These are phyloP conservation scores for Auriscalpium vulgare DNA, from an alignment of 768 basidiomycete genomes.

Conservation along the genomic window DNA sequence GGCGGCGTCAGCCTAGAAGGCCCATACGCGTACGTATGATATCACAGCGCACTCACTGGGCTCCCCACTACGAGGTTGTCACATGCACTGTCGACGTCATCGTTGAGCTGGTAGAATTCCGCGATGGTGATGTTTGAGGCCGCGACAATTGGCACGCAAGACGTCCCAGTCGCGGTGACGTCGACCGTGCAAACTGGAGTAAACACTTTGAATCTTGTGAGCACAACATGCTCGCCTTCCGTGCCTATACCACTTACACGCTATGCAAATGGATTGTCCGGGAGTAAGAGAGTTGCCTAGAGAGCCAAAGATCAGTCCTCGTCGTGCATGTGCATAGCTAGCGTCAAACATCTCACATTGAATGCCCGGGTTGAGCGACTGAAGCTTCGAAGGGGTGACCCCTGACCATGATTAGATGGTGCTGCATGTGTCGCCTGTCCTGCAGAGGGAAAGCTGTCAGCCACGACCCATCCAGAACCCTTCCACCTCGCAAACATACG, in stretches of 20 bases:
- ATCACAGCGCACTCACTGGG: not conserved
- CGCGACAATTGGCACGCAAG: not conserved
- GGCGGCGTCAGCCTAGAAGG: not conserved
- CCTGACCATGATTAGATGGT: not conserved
- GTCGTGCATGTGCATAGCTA: not conserved
- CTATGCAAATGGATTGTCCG: not conserved
- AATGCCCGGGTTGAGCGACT: constrained; percentile 1
- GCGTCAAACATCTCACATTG: not conserved
- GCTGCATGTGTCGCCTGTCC: not conserved
- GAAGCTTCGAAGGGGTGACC: not conserved
- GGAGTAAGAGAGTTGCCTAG: no score
- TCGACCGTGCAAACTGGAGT: constrained; percentile 10
- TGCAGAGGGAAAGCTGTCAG: not conserved
- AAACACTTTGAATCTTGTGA: no score
- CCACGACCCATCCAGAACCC: not conserved
- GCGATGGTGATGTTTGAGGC: not conserved
- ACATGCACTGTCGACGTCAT: constrained; percentile 1
- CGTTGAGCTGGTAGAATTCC: constrained; percentile 3
- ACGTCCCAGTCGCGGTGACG: not conserved
- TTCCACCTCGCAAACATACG: not conserved
- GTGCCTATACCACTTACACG: not conserved
- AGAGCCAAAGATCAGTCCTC: not conserved
- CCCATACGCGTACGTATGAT: not conserved
- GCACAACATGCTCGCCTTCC: no score
- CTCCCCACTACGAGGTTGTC: constrained; percentile 1